Evolutionary conservation across 352 stramenopile species (phyloP).

Genomic region (Phytopythium kandeliae): DNA sequence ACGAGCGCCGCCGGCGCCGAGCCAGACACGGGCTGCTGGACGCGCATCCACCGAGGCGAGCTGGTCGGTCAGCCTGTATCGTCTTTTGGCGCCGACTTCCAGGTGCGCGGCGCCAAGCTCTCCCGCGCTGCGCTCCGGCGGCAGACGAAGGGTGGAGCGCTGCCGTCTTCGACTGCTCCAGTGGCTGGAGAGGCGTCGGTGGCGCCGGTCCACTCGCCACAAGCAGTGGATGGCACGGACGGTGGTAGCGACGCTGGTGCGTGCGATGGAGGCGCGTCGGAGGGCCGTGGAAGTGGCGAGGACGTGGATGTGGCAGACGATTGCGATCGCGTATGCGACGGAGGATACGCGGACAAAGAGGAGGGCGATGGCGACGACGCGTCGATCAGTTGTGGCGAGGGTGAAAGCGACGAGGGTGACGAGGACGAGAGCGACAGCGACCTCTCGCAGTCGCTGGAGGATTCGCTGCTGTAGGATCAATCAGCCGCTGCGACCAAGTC

Average conservation of each 20-base stretch:
- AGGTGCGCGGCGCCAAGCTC: slow-evolving; percentile 54
- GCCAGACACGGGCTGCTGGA: slow-evolving; percentile 58
- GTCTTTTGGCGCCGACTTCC: slow-evolving; percentile 63
- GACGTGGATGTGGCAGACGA: background rate
- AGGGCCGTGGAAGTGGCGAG: no score
- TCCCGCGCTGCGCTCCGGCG: slow-evolving; percentile 2
- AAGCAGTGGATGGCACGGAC: background rate
- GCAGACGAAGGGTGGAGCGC: background rate
- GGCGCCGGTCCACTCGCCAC: background rate
- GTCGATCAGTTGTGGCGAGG: background rate
- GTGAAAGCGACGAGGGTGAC: background rate
- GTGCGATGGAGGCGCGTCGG: background rate
- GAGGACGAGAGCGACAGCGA: slow-evolving; percentile 2
- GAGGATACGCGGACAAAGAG: no score
- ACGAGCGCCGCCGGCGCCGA: slow-evolving; percentile 12
- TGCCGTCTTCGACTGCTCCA: background rate
- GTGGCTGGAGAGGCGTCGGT: background rate
- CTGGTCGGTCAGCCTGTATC: slow-evolving; percentile 59
- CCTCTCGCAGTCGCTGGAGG: slow-evolving; percentile 1
- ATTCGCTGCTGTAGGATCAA: slow-evolving; percentile 4
- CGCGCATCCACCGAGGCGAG: slow-evolving; percentile 55
- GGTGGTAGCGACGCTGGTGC: no score
- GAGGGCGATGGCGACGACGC: background rate
- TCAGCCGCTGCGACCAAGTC: no score
- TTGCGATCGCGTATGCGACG: no score